Base-by-base conservation (phyloP, 192 early-diverging fungal species). In the Coemansia sp. region DNA sequence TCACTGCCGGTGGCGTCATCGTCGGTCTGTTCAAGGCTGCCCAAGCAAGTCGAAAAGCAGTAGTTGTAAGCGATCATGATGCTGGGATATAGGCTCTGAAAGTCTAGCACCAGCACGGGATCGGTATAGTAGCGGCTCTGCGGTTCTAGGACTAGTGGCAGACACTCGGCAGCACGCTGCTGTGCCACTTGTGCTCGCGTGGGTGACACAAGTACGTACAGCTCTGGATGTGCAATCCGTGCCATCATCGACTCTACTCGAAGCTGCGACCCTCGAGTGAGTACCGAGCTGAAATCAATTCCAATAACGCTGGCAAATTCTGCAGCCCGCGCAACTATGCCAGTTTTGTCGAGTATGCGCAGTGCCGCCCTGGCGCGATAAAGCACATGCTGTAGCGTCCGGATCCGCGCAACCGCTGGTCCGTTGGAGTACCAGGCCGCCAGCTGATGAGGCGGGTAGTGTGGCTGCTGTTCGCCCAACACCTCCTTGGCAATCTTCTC, bases 1-100 rank as follows among this genome's bases (percentile, higher is more conserved):
- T 60, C 25, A 8, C 58, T 62, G 14, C 21, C 25, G 3, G 46
- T 44, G 8, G 32, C 17, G 12, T 12, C 48, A 12, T 57, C 51
- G 23, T 57, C 41, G 15, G 34, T 31, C 14, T 63, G 51, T 27
- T 72, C 76, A 11, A 83, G 36, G 23, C 73, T 85, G 0, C 96
- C 95, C 2, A 98, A 72, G 70, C 94, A 94, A 0, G 96, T 98
- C 11, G 94, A 95, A 72, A 86, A 96, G 71, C 96, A 98, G 50
- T 92, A 94, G 73, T 98, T 98, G 80, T 95, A 98, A 0, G 94
- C 96, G 73, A 97, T 96, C 90, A 98, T 95, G 15, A 98, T 85
- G 67, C 93, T 94, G 19, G 96, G 96, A 63, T 98, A 98, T 17
- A 98, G 78, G 53, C 90, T 92, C 72, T 97, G 95, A 58, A 97